Percentiles rank a stretch among this genome's conserved stretches.
Conservation (phyloP, 1,284 basidiomycete genomes). For the Marasmius tenuissimus region DNA sequence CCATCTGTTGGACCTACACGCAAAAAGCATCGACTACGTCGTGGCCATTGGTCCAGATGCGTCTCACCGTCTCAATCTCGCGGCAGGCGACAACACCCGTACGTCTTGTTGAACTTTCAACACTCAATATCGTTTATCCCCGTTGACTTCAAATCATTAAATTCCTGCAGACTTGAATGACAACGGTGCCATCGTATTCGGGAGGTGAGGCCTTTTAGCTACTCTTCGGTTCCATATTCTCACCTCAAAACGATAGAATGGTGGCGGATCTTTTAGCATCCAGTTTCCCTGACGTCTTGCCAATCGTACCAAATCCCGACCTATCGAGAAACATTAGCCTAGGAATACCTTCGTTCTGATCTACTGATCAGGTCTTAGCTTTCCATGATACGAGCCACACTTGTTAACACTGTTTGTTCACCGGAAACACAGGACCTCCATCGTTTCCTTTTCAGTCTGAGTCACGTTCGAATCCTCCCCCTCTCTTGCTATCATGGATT, state of each 20-base stretch:
- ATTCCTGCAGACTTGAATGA: constrained; percentile 28
- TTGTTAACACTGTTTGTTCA: too few species aligned
- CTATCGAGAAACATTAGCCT: not conserved
- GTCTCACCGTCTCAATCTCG: constrained; percentile 39
- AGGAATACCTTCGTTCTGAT: not conserved
- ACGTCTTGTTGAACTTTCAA: constrained; percentile 12
- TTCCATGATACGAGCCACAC: too few species aligned
- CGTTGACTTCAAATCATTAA: constrained; percentile 1
- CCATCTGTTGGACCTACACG: constrained; percentile 41
- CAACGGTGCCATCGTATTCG: constrained; percentile 37
- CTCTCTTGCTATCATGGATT: too few species aligned
- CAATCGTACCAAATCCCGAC: not conserved
- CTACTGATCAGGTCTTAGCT: too few species aligned
- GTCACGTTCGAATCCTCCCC: too few species aligned
- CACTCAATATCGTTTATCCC: not conserved
- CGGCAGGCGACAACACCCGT: constrained; percentile 40
- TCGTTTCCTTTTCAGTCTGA: too few species aligned
- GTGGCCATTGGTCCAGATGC: constrained; percentile 41
- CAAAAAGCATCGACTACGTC: constrained; percentile 39
- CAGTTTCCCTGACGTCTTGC: not conserved
- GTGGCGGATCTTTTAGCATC: constrained; percentile 1
- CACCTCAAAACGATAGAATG: constrained; percentile 2
- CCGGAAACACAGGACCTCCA: too few species aligned
- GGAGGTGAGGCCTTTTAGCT: constrained; percentile 23
- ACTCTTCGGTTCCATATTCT: not conserved